Evolutionary conservation across 148 eudicot species (phyloP).

Genomic region (Chenopodium formosanum): DNA sequence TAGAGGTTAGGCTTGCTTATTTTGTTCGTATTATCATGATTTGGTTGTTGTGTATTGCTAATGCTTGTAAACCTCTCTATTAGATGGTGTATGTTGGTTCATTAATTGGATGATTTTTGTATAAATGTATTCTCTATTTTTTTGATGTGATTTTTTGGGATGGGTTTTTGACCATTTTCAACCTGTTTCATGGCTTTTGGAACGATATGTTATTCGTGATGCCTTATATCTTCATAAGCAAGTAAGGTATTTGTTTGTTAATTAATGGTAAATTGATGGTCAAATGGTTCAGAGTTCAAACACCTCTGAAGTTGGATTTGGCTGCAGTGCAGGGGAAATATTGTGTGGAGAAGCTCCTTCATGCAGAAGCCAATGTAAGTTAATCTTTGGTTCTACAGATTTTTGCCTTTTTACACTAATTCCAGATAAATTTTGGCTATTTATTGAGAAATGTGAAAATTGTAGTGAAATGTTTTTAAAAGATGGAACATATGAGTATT

Average conservation of each 20-base stretch:
- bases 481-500: not conserved
- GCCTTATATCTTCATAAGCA: constrained; percentile 77
- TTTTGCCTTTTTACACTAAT: not conserved
- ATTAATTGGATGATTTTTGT: too few relatives aligned
- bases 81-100: too few relatives aligned
- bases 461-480: too few relatives aligned
- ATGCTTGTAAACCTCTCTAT: too few relatives aligned
- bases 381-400: not conserved
- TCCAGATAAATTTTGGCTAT: not conserved
- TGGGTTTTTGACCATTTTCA: constrained; percentile 24
- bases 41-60: too few relatives aligned
- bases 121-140: too few relatives aligned
- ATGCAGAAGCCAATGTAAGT: constrained; percentile 96
- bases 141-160: too few relatives aligned
- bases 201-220: constrained; percentile 69
- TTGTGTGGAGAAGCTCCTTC: constrained; percentile 78
- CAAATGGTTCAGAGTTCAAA: constrained; percentile 43
- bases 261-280: not conserved
- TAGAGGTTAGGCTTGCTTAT: too few relatives aligned
- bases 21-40: too few relatives aligned
- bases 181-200: constrained; percentile 72
- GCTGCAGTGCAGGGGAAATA: constrained; percentile 93
- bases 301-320: constrained; percentile 73
- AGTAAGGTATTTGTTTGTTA: constrained; percentile 35
- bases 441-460: not conserved